These are phyloP conservation scores for Drechslerella dactyloides DNA, from an alignment of 2,329 filamentous ascomycete genomes.

Conservation along the genomic window DNA sequence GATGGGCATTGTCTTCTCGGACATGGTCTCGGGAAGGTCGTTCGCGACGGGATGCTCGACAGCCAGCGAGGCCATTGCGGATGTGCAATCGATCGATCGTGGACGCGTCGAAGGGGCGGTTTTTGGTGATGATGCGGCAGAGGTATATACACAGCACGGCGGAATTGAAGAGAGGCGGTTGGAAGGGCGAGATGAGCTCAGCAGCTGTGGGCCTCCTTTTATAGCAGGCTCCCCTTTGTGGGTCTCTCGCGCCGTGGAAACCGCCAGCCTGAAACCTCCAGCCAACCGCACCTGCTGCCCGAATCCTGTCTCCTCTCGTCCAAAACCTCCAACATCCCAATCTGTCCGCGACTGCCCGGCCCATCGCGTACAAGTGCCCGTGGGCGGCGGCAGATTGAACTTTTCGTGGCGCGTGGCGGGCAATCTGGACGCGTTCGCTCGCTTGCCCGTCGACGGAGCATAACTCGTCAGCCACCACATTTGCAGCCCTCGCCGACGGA, in stretches of 20 bases:
- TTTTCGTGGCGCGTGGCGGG: background rate
- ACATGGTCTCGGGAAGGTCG: constrained; percentile 27
- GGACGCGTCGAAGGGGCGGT: background rate
- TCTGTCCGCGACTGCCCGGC: background rate
- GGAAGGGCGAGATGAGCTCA: background rate
- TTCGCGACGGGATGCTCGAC: constrained; percentile 1
- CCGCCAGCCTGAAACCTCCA: background rate
- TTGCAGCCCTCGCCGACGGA: background rate
- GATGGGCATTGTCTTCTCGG: constrained; percentile 35
- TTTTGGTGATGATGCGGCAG: background rate
- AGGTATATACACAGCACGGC: no score
- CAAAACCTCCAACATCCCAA: no score
- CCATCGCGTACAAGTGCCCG: background rate
- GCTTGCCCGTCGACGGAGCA: background rate
- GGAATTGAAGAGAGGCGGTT: background rate
- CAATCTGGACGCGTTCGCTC: background rate
- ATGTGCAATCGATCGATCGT: no score
- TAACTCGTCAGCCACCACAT: background rate
- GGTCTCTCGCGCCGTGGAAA: constrained; percentile 1
- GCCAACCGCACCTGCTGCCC: background rate
- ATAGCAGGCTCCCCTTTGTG: constrained; percentile 1
- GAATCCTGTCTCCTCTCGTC: no score
- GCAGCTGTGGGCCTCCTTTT: constrained; percentile 2
- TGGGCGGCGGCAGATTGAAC: no score
- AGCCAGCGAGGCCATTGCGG: constrained; percentile 36